Evolutionary conservation across 257 asterid species (phyloP).

Genomic region (Thymus quinquecostatus): DNA sequence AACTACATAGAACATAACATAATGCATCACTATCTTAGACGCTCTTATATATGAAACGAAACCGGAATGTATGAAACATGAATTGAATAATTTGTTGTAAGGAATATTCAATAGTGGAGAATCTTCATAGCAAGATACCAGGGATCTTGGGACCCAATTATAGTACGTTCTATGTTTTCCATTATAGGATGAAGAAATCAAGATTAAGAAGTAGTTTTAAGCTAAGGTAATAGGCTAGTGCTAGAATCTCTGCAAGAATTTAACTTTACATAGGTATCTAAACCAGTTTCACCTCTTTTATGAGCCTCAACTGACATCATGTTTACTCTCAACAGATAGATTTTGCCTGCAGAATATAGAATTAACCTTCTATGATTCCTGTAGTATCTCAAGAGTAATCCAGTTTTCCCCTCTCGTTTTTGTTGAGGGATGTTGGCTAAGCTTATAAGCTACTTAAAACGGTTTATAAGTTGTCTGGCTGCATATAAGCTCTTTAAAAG

Average conservation of each 20-base stretch:
- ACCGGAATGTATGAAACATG: neutral
- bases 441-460: too few species aligned
- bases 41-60: constrained; percentile 23
- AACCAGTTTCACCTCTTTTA: neutral
- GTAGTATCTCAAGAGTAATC: too few species aligned
- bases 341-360: neutral
- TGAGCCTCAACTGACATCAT: neutral
- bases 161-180: neutral
- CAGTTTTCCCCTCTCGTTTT: too few species aligned
- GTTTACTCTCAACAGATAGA: neutral
- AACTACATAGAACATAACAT: constrained; percentile 20
- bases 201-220: constrained; percentile 10
- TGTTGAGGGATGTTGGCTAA: too few species aligned
- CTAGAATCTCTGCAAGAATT: neutral
- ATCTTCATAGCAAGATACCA: neutral
- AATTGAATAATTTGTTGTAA: neutral
- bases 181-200: constrained; percentile 11
- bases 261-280: neutral
- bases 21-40: neutral
- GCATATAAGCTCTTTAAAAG: too few species aligned
- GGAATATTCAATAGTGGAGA: neutral
- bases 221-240: neutral
- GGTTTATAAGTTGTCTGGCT: too few species aligned
- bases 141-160: neutral
- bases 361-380: too few species aligned